Base-by-base conservation (phyloP, 805 yeast species). In the Ogataea pilisensis region DNA sequence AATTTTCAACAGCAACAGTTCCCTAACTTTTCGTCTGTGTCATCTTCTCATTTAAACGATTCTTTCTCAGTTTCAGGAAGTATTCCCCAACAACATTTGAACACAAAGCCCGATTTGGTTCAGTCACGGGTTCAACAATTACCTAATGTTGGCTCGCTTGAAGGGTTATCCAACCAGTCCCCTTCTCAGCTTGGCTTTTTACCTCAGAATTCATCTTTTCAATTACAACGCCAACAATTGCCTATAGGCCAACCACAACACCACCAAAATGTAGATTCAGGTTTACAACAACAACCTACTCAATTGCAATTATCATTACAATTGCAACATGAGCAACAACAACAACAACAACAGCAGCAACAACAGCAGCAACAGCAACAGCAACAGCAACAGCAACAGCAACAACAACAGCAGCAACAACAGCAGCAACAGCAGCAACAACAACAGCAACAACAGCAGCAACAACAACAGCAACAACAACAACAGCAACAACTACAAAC, bases 401-500 rank as follows among this genome's bases (percentile, higher is more conserved):
- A 21, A n/a, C 24, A 24, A 12, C 29, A n/a, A 18, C 36, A 19
- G 8, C 30, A 14, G 6, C 22, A 27, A 14, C 27, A 26, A 16
- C 37, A 35, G n/a, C 37, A 34, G 18, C 38, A 35, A 8, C 34
- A 34, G 14, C 42, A 32, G 18, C 37, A 37, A 14, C 40, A 31
- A 19, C 41, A 32, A 21, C 43, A 32, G 13, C 36, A 31, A 25
- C 26, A 29, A 25, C 38, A 34, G 32, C 33, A 16, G 8, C 39
- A 28, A 24, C 31, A 28, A 13, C 34, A 33, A 13, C 36, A 31
- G 12, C 40, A 34, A 19, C 38, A 37, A 8, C 36, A 41, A 14
- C 40, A 29, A 13, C 38, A 35, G n/a, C 37, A 30, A n/a, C 43
- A 40, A 22, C 21, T 38, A 16, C 43, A 43, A 21, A 35, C 34